Conservation (phyloP, 2,329 filamentous ascomycete genomes). For the Verticillium albo-atrum region DNA sequence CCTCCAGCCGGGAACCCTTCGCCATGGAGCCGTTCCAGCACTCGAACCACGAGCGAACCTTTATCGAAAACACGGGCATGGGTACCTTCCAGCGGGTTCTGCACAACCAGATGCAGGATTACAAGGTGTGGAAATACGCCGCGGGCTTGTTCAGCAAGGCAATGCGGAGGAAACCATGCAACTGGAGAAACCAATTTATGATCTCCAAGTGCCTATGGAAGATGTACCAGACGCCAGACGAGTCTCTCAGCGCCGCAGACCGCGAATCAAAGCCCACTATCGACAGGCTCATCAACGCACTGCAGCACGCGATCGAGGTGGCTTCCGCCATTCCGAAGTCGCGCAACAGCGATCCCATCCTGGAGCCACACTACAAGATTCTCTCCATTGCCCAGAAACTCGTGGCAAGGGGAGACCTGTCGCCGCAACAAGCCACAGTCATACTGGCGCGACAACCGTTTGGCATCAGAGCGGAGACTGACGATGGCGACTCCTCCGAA, state of each 20-base stretch:
- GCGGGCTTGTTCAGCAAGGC: slow-evolving; percentile 52
- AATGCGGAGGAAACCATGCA: slow-evolving; percentile 46
- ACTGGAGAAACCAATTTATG: slow-evolving; percentile 60
- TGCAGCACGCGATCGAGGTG: slow-evolving; percentile 47
- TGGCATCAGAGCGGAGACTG: slow-evolving; percentile 42
- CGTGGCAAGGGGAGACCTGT: slow-evolving; percentile 50
- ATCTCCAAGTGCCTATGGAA: slow-evolving; percentile 60
- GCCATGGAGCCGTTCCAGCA: slow-evolving; percentile 59
- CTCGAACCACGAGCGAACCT: slow-evolving; percentile 51
- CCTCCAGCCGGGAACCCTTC: slow-evolving; percentile 58
- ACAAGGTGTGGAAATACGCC: slow-evolving; percentile 59
- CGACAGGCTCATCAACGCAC: slow-evolving; percentile 38
- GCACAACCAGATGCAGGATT: slow-evolving; percentile 53
- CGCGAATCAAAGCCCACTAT: slow-evolving; percentile 30
- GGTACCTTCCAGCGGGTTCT: slow-evolving; percentile 48
- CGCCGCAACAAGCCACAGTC: slow-evolving; percentile 42
- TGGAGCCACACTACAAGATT: slow-evolving; percentile 92
- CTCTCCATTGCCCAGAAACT: slow-evolving; percentile 79
- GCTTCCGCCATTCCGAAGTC: slow-evolving; percentile 50
- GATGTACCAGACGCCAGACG: slow-evolving; percentile 49
- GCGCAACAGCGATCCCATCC: slow-evolving; percentile 66
- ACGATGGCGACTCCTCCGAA: slow-evolving; percentile 18
- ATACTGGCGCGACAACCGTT: slow-evolving; percentile 54
- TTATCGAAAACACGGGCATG: slow-evolving; percentile 44
- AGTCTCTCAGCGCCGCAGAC: slow-evolving; percentile 40